Conservation (phyloP, 2,329 filamentous ascomycete species). For the Sphaerulina vaccinii region DNA sequence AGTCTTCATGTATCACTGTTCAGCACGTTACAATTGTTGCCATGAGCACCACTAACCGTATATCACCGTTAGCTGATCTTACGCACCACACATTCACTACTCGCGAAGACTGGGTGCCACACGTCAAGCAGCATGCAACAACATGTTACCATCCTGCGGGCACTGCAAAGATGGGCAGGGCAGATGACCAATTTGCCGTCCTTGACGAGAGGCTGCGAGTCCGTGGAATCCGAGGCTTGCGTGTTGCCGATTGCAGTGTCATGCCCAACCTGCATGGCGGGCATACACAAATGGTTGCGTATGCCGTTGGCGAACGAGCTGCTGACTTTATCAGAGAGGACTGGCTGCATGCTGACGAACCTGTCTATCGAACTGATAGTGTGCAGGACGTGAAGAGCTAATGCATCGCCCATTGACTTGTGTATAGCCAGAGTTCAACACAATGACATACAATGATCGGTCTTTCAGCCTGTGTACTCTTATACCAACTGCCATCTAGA, state of each 20-base stretch:
- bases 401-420: neutral
- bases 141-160: constrained; percentile 55
- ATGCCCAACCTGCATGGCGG: constrained; percentile 53
- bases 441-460: too few relatives aligned
- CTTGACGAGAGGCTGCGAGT: constrained; percentile 54
- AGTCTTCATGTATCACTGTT: neutral
- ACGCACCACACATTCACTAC: constrained; percentile 1
- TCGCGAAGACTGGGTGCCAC: constrained; percentile 6
- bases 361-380: constrained; percentile 2
- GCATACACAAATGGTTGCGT: constrained; percentile 58
- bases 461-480: neutral
- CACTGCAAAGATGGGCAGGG: constrained; percentile 56
- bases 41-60: neutral
- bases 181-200: constrained; percentile 50
- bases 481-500: neutral
- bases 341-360: neutral
- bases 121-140: constrained; percentile 11
- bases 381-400: constrained; percentile 1
- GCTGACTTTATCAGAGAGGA: constrained; percentile 45
- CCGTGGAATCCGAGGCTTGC: constrained; percentile 50
- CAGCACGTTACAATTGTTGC: neutral
- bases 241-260: constrained; percentile 54
- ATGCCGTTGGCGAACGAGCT: constrained; percentile 56
- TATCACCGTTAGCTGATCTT: neutral
- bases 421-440: too few relatives aligned